A percentile compares a stretch with the other conserved stretches of the same genome.
phyloP scores from a whole-genome alignment of 1,284 basidiomycete species.

The Microbotryum saponariae region DNA sequence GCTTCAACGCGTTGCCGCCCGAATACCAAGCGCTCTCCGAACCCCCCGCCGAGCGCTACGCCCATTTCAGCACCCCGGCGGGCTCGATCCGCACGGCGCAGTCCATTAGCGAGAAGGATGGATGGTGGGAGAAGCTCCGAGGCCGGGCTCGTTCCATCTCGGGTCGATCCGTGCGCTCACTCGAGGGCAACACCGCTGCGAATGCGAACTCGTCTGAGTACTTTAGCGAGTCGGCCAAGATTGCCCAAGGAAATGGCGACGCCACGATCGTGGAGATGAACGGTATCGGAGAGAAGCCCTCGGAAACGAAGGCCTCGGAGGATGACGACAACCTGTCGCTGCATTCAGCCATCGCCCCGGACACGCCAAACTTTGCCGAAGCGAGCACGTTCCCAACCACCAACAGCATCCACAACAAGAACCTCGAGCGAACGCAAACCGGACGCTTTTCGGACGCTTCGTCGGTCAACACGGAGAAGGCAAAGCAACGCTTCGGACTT shows the following conservation, averaged over 20 bases:
- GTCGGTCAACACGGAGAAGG: not conserved
- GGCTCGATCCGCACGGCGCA: slow-evolving; percentile 10
- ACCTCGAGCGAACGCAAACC: not conserved
- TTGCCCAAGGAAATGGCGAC: not conserved
- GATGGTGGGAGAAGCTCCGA: slow-evolving; percentile 7
- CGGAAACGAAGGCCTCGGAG: not conserved
- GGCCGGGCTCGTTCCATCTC: not conserved
- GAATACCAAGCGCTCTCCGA: slow-evolving; percentile 16
- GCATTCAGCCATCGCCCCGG: slow-evolving; percentile 1
- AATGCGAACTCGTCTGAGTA: not conserved
- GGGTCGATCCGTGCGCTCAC: not conserved
- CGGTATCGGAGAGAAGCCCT: not conserved
- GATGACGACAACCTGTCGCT: slow-evolving; percentile 5
- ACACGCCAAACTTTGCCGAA: not conserved
- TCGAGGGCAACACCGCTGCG: not conserved
- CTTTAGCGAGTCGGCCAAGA: not conserved
- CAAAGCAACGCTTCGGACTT: slow-evolving; percentile 1
- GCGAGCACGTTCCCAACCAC: slow-evolving; percentile 3
- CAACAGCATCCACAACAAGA: not conserved
- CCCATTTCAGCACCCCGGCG: slow-evolving; percentile 9
- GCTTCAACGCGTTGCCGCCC: slow-evolving; percentile 8
- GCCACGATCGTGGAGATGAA: not conserved
- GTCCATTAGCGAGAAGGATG: slow-evolving; percentile 11
- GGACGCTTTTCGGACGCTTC: not conserved
- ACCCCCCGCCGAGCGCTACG: slow-evolving; percentile 7